Evolutionary conservation across 257 asterid genomes (phyloP).

Genomic region (Petunia axillaris): DNA sequence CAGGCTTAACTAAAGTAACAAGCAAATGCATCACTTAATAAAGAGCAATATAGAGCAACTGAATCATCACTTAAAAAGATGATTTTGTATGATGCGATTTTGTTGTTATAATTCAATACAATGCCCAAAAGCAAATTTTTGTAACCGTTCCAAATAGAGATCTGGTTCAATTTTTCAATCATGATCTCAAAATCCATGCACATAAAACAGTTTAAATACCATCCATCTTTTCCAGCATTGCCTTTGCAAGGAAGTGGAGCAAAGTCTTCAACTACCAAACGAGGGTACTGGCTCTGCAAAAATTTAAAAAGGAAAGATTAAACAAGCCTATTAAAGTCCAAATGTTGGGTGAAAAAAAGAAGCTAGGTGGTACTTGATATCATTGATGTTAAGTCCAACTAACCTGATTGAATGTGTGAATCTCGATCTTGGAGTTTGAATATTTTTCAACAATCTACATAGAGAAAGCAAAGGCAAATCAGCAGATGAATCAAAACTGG

Average conservation of each 20-base stretch:
- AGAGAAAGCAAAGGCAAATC: constrained; percentile 31
- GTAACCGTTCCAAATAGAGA: not conserved
- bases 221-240: constrained; percentile 86
- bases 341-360: not conserved
- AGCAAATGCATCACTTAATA: not conserved
- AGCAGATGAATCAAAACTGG: constrained; percentile 27
- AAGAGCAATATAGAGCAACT: not conserved
- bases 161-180: not conserved
- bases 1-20: constrained; percentile 5
- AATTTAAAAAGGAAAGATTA: constrained; percentile 31
- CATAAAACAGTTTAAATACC: constrained; percentile 48
- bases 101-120: not conserved
- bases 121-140: not conserved
- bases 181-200: constrained; percentile 2
- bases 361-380: not conserved
- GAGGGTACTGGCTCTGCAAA: constrained; percentile 95
- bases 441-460: constrained; percentile 88
- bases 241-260: constrained; percentile 86
- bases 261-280: constrained; percentile 87
- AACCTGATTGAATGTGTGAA: constrained; percentile 98
- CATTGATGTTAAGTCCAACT: constrained; percentile 7
- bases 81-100: not conserved
- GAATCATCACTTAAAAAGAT: not conserved
- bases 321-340: not conserved
- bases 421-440: constrained; percentile 67